Evolutionary conservation across 768 basidiomycete species (phyloP).

Genomic region (Mycena sanguinolenta): DNA sequence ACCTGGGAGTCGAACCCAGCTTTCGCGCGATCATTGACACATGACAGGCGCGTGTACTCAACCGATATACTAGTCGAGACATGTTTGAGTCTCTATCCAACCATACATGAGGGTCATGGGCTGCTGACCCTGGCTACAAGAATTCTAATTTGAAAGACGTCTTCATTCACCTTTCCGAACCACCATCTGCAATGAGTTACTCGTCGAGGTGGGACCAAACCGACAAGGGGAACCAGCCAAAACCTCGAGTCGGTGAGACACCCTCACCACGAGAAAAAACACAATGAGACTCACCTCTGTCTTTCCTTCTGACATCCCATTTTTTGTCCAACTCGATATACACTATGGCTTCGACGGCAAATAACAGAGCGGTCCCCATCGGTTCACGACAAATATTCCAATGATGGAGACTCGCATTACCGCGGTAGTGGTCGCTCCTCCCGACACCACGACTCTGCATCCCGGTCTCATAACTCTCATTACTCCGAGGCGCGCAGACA

Average conservation of each 20-base stretch:
- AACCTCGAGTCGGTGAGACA: conserved; percentile 32
- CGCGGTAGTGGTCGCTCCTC: not conserved
- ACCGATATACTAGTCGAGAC: conserved; percentile 32
- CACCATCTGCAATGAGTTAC: conserved; percentile 27
- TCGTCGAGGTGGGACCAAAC: conserved; percentile 35
- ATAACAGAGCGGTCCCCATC: conserved; percentile 19
- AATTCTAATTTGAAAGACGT: too few species aligned
- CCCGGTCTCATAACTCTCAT: conserved; percentile 15
- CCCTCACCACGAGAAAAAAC: not conserved
- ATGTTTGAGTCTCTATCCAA: not conserved
- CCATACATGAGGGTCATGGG: not conserved
- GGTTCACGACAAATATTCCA: conserved; percentile 13
- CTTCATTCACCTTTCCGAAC: not conserved
- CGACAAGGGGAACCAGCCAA: not conserved
- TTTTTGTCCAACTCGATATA: conserved; percentile 22
- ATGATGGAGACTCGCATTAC: conserved; percentile 8
- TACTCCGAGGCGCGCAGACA: not conserved
- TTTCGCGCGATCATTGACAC: conserved; percentile 16
- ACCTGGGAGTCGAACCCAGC: conserved; percentile 35
- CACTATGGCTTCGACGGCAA: conserved; percentile 15
- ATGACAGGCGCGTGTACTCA: conserved; percentile 29
- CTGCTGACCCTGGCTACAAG: too few species aligned
- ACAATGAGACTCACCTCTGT: conserved; percentile 26
- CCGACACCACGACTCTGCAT: conserved; percentile 17
- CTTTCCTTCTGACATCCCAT: conserved; percentile 18